These are phyloP conservation scores for Colletotrichum nymphaeae DNA, from an alignment of 2,329 filamentous ascomycete species.

Conservation along the genomic window DNA sequence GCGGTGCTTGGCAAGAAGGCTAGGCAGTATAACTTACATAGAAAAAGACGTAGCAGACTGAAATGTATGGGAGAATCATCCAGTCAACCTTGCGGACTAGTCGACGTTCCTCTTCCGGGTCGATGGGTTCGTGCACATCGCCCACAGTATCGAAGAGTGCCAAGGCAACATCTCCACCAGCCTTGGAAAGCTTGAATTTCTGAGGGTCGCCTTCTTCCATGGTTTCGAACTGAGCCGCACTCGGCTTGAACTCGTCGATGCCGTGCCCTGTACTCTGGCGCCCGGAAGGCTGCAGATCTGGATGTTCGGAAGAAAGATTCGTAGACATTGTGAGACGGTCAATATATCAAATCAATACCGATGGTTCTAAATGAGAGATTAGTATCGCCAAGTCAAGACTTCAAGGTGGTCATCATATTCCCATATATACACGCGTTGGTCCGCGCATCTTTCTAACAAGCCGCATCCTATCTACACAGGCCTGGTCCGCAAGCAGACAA, in stretches of 20 bases:
- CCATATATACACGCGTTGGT: no score
- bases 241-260: no score
- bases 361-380: no score
- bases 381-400: background rate
- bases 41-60: background rate
- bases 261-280: no score
- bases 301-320: fast-evolving
- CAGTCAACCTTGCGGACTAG: background rate
- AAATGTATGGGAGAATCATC: no score
- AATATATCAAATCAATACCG: no score
- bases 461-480: no score
- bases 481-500: background rate
- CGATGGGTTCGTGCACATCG: background rate
- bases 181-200: no score
- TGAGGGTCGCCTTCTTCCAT: no score
- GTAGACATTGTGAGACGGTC: no score
- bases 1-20: background rate
- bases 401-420: fast-evolving
- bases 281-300: no score
- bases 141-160: background rate
- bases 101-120: background rate
- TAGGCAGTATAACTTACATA: background rate
- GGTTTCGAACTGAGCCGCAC: background rate
- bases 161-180: background rate
- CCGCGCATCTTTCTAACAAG: no score